Evolutionary conservation across 164 flowering plant genomes (phyloP).

Genomic region (Brasenia schreberi): DNA sequence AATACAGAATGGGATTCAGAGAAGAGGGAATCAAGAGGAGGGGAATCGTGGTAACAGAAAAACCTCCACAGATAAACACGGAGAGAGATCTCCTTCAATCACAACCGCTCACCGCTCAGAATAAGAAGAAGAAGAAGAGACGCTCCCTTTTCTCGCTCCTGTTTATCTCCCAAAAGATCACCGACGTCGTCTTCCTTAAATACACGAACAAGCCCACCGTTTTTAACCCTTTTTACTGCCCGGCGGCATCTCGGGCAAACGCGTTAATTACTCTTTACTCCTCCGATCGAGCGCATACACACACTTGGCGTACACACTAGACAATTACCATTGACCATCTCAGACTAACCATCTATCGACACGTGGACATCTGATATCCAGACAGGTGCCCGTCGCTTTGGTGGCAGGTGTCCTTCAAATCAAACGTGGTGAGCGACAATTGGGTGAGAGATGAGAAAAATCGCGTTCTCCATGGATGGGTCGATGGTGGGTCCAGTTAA

Average conservation of each 20-base stretch:
- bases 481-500: not conserved
- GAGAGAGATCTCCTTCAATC: not conserved
- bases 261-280: not conserved
- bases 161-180: not conserved
- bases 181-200: not conserved
- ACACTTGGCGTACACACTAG: not conserved
- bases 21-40: constrained; percentile 38
- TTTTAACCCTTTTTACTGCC: not conserved
- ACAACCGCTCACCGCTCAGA: too few relatives aligned
- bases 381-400: not conserved
- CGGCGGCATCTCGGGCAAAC: not conserved
- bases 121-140: not conserved
- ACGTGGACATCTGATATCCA: not conserved
- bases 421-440: not conserved
- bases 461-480: not conserved
- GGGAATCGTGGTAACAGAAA: not conserved
- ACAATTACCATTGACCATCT: not conserved
- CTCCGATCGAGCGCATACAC: too few relatives aligned
- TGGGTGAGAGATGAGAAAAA: not conserved
- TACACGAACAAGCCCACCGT: not conserved
- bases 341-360: not conserved
- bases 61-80: not conserved
- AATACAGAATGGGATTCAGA: constrained; percentile 67
- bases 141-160: not conserved
- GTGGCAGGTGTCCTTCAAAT: too few relatives aligned